Conservation (phyloP, 257 asterid species). For the Solanum tacnaense region DNA sequence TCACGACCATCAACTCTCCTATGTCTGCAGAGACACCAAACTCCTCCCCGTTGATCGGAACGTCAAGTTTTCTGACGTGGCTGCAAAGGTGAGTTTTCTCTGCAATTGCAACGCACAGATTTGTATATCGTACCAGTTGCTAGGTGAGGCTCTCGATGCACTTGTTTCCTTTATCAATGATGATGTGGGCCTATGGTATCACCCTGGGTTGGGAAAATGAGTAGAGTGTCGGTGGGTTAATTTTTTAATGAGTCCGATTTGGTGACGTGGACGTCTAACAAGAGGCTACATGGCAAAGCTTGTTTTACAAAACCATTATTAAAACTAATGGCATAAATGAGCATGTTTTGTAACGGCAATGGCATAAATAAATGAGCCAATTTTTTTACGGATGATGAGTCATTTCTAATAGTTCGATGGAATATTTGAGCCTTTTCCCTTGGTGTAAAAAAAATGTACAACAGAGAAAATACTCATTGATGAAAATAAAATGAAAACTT, state of each 20-base stretch:
- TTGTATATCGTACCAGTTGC: slow-evolving; percentile 50
- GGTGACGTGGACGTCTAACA: neutral
- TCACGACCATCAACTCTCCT: slow-evolving; percentile 40
- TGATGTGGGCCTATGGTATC: slow-evolving; percentile 7
- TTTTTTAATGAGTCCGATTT: neutral
- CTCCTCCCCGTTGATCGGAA: slow-evolving; percentile 55
- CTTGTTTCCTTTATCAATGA: slow-evolving; percentile 57
- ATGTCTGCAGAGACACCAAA: slow-evolving; percentile 73
- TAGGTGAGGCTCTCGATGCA: slow-evolving; percentile 58
- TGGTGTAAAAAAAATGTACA: neutral
- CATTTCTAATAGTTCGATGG: neutral
- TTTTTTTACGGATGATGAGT: neutral
- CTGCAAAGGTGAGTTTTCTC: slow-evolving; percentile 29
- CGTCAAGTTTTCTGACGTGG: slow-evolving; percentile 32
- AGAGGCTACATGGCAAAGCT: neutral
- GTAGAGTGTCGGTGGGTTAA: neutral
- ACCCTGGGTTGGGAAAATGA: neutral
- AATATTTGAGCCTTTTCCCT: neutral
- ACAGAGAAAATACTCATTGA: neutral
- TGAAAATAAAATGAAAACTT: slow-evolving; percentile 9
- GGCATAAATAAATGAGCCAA: neutral
- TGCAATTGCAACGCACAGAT: slow-evolving; percentile 13
- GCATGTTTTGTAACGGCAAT: neutral
- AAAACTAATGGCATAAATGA: neutral
- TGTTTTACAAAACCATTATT: neutral